These are phyloP conservation scores for Xylariales sp. DNA, from an alignment of 2,329 filamentous ascomycete genomes.

Conservation along the genomic window DNA sequence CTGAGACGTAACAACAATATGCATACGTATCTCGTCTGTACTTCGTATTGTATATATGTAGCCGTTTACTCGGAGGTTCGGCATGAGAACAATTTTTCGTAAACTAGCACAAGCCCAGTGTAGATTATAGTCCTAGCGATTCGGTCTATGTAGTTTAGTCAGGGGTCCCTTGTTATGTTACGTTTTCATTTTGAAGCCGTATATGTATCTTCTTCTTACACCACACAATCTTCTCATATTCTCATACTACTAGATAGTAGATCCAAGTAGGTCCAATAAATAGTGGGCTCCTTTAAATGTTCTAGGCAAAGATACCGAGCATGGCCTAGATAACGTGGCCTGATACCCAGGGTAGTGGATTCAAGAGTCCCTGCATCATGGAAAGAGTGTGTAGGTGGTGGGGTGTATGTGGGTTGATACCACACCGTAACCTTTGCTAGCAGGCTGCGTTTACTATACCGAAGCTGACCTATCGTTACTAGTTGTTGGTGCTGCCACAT, in stretches of 20 bases:
- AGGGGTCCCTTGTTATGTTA: slow-evolving; percentile 1
- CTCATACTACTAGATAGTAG: background rate
- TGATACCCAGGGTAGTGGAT: slow-evolving; percentile 6
- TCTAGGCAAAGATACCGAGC: background rate
- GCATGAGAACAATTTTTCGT: background rate
- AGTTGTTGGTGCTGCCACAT: background rate
- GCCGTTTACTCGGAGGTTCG: background rate
- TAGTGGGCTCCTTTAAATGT: background rate
- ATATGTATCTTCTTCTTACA: slow-evolving; percentile 1
- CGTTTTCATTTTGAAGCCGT: background rate
- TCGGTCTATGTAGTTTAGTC: background rate
- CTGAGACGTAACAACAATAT: background rate
- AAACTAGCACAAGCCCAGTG: background rate
- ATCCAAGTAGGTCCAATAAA: background rate
- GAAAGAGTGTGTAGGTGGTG: background rate
- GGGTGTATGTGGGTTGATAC: slow-evolving; percentile 4
- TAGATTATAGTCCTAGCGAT: background rate
- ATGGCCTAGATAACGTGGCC: slow-evolving; percentile 3
- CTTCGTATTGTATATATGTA: background rate
- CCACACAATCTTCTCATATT: background rate
- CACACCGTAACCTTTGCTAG: slow-evolving; percentile 11
- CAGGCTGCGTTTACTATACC: background rate
- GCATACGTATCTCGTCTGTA: background rate
- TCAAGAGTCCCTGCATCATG: background rate
- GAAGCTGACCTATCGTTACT: background rate